Evolutionary conservation across 1,284 basidiomycete genomes (phyloP), one percentile per base, ranked within the genome.

Genomic region (Papiliotrema nemorosa): DNA sequence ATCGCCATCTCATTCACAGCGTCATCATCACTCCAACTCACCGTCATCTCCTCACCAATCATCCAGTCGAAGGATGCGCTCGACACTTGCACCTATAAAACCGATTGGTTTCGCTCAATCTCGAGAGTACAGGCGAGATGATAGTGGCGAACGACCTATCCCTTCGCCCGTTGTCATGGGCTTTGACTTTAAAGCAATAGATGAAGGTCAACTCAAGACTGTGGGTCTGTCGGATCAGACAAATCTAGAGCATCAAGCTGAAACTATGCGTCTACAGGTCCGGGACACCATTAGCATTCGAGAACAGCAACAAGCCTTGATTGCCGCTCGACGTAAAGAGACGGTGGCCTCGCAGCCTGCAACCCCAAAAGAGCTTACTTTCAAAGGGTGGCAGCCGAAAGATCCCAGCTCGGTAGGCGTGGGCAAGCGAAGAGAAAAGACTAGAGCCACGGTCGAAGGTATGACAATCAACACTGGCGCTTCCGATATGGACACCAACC

Each of bases 141-240:
- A 61, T 13, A 64, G 62, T 2, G 46, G 48, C 6, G 62, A 64
- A 6, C 45, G 49, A 10, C 46, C 57, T 5, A 57, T 71, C 12
- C 71, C 71, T 33, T 65, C 62, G 10, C 71, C 71, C 1, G 71
- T 73, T 1, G 71, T 73, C 20, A 67, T 73, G 65, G 71, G 71
- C 20, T 73, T 72, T 53, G 71, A 73, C 44, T 71, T 70, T 45
- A 67, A 71, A 47, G 54, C 51, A 14, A 62, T 71, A 22, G 69
- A 73, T 48, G 67, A 63, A 37, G 64, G 66, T 37, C 69, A 73
- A 50, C 57, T 73, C 21, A 68, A 66, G 59, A 73, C 71, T 20
- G 71, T 72, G 53, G 50, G 64, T 62, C 12, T 29, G n/a, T 10
- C 20, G 12, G 27, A 21, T 36, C 29, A 20, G 40, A 14, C 12